A percentile compares a stretch with the other conserved stretches of the same genome.
Conservation (phyloP, 352 stramenopile species). For the Phytopythium kandeliae region DNA sequence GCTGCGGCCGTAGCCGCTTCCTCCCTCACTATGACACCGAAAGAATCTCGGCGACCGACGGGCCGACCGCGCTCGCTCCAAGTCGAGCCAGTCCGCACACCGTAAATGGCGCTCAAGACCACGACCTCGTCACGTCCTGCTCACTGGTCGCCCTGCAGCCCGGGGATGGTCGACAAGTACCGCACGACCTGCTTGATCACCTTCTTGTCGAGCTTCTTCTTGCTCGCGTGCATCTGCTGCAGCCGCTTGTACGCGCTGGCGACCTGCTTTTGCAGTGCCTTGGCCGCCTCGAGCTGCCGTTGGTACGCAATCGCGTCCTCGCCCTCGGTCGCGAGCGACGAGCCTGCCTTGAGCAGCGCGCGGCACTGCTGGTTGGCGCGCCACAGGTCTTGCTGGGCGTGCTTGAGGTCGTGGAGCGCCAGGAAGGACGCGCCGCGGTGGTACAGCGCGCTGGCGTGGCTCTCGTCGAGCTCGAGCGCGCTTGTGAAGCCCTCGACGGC, state of each 20-base stretch:
- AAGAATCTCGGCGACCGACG: no score
- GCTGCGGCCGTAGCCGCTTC: background rate
- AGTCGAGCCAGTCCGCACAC: no score
- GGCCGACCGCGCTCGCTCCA: no score
- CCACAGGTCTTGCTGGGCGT: constrained; percentile 63
- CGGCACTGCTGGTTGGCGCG: constrained; percentile 52
- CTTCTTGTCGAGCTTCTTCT: constrained; percentile 79
- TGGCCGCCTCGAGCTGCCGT: constrained; percentile 17
- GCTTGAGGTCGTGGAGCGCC: constrained; percentile 52
- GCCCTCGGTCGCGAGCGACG: constrained; percentile 6
- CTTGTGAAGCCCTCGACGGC: constrained; percentile 58
- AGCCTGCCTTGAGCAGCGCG: constrained; percentile 32
- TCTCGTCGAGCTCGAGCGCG: constrained; percentile 31
- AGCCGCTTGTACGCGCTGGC: constrained; percentile 64
- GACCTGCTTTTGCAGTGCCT: constrained; percentile 41
- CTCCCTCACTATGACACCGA: background rate
- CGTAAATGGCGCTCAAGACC: no score
- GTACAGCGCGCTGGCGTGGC: constrained; percentile 62
- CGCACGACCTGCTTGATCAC: constrained; percentile 80
- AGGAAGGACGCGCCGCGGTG: constrained; percentile 60
- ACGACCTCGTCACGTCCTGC: no score
- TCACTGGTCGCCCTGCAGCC: constrained; percentile 32
- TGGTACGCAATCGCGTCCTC: background rate
- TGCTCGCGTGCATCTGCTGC: constrained; percentile 60
- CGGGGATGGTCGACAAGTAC: constrained; percentile 69